phyloP scores from a whole-genome alignment of 1,284 basidiomycete species.

The Sanghuangporus baumii region DNA sequence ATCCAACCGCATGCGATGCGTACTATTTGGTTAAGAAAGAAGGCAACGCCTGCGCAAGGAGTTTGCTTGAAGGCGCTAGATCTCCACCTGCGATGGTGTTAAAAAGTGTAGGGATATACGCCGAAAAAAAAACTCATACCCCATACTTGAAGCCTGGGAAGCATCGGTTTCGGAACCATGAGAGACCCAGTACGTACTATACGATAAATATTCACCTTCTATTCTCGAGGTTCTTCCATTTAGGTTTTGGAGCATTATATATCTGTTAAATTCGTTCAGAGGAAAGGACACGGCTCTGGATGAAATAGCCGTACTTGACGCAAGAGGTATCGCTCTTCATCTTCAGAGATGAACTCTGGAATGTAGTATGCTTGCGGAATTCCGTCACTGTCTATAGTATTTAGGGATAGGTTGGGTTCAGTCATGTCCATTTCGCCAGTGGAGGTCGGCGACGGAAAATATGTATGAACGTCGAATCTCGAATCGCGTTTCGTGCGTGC shows the following conservation, averaged over 20 bases:
- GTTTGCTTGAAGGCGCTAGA: slow-evolving; percentile 50
- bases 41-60: slow-evolving; percentile 63
- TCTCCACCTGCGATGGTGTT: slow-evolving; percentile 50
- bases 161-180: not conserved
- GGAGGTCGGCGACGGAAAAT: not conserved
- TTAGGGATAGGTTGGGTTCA: not conserved
- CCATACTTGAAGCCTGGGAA: slow-evolving; percentile 66
- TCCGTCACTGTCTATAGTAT: not conserved
- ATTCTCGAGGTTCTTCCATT: slow-evolving; percentile 82
- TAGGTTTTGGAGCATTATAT: slow-evolving; percentile 67
- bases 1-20: slow-evolving; percentile 19
- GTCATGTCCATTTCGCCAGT: not conserved
- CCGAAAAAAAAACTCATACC: slow-evolving; percentile 40
- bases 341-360: slow-evolving; percentile 72
- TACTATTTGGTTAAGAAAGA: slow-evolving; percentile 56
- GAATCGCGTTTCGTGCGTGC: not conserved
- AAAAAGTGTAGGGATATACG: not conserved
- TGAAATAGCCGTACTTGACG: slow-evolving; percentile 48
- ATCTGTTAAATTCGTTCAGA: slow-evolving; percentile 44
- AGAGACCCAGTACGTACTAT: not conserved
- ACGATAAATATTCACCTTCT: slow-evolving; percentile 47
- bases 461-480: not conserved
- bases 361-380: slow-evolving; percentile 48
- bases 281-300: slow-evolving; percentile 13
- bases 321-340: slow-evolving; percentile 76